Percentiles rank a stretch among this genome's conserved stretches.
Conservation (phyloP, 148 eudicot genomes). For the Spergularia bocconei region DNA sequence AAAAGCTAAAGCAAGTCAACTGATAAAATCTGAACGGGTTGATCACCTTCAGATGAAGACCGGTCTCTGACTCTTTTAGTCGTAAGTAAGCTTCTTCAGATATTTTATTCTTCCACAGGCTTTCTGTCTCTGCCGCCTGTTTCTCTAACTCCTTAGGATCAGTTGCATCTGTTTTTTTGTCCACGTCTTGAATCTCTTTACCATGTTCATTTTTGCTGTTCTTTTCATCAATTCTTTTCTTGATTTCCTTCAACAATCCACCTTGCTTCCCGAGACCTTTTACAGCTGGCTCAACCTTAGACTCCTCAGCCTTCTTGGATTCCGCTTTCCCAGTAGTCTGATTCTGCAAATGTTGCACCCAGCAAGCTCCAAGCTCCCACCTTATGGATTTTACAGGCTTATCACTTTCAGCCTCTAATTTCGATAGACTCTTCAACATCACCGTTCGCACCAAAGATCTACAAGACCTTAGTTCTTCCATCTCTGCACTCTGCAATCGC, state of each 20-base stretch:
- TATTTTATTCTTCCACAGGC: conserved; percentile 60
- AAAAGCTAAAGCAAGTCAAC: neutral
- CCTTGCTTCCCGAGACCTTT: conserved; percentile 97
- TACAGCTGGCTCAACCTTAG: conserved; percentile 76
- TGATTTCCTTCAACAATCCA: conserved; percentile 80
- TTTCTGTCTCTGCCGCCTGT: conserved; percentile 63
- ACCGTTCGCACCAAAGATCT: conserved; percentile 60
- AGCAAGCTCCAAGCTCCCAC: conserved; percentile 98
- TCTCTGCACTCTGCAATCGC: conserved; percentile 44
- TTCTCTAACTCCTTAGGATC: conserved; percentile 54
- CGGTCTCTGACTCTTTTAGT: conserved; percentile 90
- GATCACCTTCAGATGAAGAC: conserved; percentile 77
- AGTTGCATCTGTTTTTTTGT: conserved; percentile 37
- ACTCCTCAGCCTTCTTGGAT: conserved; percentile 60
- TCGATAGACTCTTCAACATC: conserved; percentile 53
- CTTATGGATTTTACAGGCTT: conserved; percentile 53
- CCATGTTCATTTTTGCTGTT: conserved; percentile 44
- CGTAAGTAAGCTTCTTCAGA: conserved; percentile 76
- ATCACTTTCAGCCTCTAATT: conserved; percentile 50
- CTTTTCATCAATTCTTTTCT: conserved; percentile 70
- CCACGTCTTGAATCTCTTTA: conserved; percentile 40
- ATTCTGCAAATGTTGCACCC: conserved; percentile 95
- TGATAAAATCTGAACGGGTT: neutral
- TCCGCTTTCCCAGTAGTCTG: conserved; percentile 73
- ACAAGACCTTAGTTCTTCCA: conserved; percentile 43